These are phyloP conservation scores for Chaetomidium leptoderma DNA, from an alignment of 495 filamentous ascomycete genomes.

Conservation along the genomic window DNA sequence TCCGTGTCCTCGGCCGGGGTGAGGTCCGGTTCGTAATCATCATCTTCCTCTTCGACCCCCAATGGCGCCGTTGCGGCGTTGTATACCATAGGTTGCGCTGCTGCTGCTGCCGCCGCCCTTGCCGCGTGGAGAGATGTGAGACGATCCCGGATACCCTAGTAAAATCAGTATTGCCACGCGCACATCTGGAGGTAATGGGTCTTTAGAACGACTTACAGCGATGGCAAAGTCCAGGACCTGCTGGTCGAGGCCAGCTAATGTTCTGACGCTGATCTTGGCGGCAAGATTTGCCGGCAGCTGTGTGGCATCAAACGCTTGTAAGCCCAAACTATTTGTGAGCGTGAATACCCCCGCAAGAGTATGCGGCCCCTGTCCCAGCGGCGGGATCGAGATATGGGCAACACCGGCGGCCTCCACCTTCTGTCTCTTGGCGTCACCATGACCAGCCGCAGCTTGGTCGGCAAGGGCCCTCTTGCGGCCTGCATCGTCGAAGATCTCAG, in stretches of 20 bases:
- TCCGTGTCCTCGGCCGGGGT: slow-evolving; percentile 66
- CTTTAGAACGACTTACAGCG: slow-evolving; percentile 42
- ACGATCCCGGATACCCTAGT: slow-evolving; percentile 39
- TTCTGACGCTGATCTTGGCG: slow-evolving; percentile 67
- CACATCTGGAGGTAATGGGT: not conserved
- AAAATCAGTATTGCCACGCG: slow-evolving; percentile 22
- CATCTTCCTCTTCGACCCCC: slow-evolving; percentile 65
- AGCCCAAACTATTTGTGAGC: slow-evolving; percentile 64
- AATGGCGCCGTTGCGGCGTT: slow-evolving; percentile 48
- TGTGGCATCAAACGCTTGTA: slow-evolving; percentile 77
- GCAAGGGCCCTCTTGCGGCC: slow-evolving; percentile 70
- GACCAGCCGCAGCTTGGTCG: slow-evolving; percentile 59
- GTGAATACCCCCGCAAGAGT: slow-evolving; percentile 79
- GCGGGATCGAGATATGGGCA: slow-evolving; percentile 53
- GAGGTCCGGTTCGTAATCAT: slow-evolving; percentile 86
- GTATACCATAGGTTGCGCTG: slow-evolving; percentile 37
- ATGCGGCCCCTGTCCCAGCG: slow-evolving; percentile 66
- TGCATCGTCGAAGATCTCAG: slow-evolving; percentile 70
- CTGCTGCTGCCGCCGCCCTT: slow-evolving; percentile 14
- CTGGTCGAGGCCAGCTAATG: slow-evolving; percentile 61
- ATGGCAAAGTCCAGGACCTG: slow-evolving; percentile 63
- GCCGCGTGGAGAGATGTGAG: slow-evolving; percentile 32
- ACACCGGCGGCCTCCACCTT: slow-evolving; percentile 28
- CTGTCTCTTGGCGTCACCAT: slow-evolving; percentile 44
- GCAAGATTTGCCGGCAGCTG: slow-evolving; percentile 69